Base-by-base conservation (phyloP, 2,329 filamentous ascomycete species). In the Ophiostoma fasciatum region DNA sequence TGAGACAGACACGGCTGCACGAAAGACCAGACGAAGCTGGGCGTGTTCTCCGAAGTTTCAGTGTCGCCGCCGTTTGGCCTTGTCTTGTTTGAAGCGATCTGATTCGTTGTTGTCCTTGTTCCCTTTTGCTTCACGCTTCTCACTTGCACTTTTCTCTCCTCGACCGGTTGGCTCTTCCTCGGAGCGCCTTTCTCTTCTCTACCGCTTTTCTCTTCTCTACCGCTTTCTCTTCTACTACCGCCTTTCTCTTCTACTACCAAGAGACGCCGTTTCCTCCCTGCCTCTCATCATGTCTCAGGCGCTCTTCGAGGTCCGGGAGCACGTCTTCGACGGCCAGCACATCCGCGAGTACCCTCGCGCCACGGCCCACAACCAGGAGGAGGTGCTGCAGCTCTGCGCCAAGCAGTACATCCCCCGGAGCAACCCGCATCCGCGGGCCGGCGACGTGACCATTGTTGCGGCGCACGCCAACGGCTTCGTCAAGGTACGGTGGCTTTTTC, bases 401-500 rank as follows among this genome's bases (percentile, higher is more conserved):
- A 94, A 94, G 62, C 83, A 94, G 52, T 96, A 96, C 53, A 80
- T 71, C 0, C 87, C 87, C 2, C 62, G 73, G 37, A 69, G 78
- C 50, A 85, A 87, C 48, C 66, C 63, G 1, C 56, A 61, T 18
- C 79, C 83, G 0, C 64, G 73, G 43, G 70, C 74, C 1, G 82
- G 82, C 23, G 82, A 90, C 55, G 62, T 94, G 8, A 94, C 84
- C 15, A 76, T 96, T 40, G 74, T 96, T 37, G 84, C 71, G 10
- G 78, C 79, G 5, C 87, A 94, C 58, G 88, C 84, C 33, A 94
- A 94, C 60, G 88, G 79, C 10, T 94, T 94, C 46, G 81, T 83
- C 10, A 96, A 94, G 68, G 82, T 82, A 10, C n/a, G n/a, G n/a
- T n/a, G n/a, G n/a, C n/a, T n/a, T n/a, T n/a, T n/a, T n/a, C n/a